A percentile compares a stretch with the other conserved stretches of the same genome.
phyloP scores from a whole-genome alignment of 2,329 filamentous ascomycete genomes.

The Xylaria sp. region DNA sequence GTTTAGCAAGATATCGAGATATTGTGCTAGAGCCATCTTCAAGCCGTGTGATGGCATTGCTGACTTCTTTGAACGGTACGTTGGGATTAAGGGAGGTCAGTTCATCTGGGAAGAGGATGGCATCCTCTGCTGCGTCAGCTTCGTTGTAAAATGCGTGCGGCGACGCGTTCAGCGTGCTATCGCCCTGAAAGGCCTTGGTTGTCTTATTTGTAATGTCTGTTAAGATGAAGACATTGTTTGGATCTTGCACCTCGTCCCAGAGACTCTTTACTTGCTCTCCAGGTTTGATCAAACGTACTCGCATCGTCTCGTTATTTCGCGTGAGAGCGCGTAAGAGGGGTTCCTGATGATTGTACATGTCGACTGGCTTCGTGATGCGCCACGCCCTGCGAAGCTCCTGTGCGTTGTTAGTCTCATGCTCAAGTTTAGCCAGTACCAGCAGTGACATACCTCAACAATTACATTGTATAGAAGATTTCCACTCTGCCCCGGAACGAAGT shows the following conservation, averaged over 20 bases:
- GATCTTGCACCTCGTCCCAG: conserved; percentile 42
- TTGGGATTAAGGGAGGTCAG: conserved; percentile 35
- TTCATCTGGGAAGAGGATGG: conserved; percentile 43
- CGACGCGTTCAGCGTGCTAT: neutral
- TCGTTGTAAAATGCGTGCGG: conserved; percentile 44
- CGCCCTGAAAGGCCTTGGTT: conserved; percentile 13
- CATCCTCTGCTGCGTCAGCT: conserved; percentile 45
- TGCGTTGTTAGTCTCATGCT: conserved; percentile 20
- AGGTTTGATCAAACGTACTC: conserved; percentile 43
- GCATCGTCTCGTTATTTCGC: conserved; percentile 41
- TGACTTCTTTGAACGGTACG: conserved; percentile 45
- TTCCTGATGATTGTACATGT: conserved; percentile 43
- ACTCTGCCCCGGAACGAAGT: conserved; percentile 41
- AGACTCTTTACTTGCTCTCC: conserved; percentile 42
- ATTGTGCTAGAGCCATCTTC: conserved; percentile 37
- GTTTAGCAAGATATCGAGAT: conserved; percentile 33
- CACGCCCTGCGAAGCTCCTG: conserved; percentile 46
- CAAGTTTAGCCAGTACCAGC: neutral
- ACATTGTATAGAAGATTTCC: conserved; percentile 38
- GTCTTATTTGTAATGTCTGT: conserved; percentile 33
- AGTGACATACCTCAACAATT: conserved; percentile 35
- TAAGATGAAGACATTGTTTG: conserved; percentile 35
- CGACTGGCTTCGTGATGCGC: conserved; percentile 40
- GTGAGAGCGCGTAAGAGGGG: conserved; percentile 42
- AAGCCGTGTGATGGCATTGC: conserved; percentile 42